Evolutionary conservation across 2,329 filamentous ascomycete species (phyloP).

Genomic region (Pseudocercospora pini-densiflorae): DNA sequence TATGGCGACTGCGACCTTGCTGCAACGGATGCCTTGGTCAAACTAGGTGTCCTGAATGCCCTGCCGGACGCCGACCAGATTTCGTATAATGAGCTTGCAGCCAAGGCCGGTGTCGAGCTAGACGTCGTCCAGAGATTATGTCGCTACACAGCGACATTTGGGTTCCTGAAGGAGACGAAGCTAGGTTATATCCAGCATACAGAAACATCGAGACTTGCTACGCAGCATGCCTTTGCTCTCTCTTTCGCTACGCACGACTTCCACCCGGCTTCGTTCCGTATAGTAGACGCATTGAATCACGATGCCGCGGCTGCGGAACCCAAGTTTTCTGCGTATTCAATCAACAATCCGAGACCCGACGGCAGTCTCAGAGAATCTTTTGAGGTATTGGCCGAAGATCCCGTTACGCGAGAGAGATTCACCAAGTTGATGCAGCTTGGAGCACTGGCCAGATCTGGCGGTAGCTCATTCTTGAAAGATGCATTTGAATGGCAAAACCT

Average conservation of each 20-base stretch:
- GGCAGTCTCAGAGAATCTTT: neutral
- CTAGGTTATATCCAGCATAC: neutral
- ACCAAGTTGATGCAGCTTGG: neutral
- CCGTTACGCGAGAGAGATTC: neutral
- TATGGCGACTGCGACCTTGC: neutral
- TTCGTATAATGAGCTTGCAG: neutral
- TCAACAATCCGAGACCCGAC: neutral
- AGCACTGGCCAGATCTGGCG: neutral
- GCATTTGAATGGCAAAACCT: neutral
- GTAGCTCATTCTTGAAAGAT: neutral
- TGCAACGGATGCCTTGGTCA: neutral
- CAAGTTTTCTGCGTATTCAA: neutral
- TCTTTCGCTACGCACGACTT: neutral
- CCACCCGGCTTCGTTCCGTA: neutral
- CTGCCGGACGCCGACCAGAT: neutral
- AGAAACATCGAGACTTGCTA: neutral
- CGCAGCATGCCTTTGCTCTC: neutral
- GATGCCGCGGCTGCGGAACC: neutral
- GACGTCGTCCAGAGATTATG: neutral
- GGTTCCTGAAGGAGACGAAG: neutral
- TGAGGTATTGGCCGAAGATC: neutral
- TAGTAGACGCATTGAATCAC: neutral
- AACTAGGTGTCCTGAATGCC: neutral
- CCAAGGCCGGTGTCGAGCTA: neutral
- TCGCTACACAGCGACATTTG: neutral